Evolutionary conservation across 106 monocot genomes (phyloP).

Genomic region (Chionographis japonica): DNA sequence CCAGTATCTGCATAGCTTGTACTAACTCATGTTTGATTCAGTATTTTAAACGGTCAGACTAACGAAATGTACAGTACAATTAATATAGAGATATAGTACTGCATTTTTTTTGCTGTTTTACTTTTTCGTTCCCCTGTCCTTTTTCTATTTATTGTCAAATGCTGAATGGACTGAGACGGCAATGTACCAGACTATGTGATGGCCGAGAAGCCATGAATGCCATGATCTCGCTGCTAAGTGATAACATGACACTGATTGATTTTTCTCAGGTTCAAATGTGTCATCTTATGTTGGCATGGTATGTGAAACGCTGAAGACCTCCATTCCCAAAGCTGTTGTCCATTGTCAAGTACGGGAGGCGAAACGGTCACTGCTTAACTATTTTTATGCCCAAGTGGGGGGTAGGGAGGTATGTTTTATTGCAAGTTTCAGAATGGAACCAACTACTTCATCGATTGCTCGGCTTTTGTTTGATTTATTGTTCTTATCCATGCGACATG

Average conservation of each 20-base stretch:
- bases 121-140: not conserved
- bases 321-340: slow-evolving; percentile 84
- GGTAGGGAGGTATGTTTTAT: slow-evolving; percentile 54
- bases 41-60: too few species aligned
- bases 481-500: too few species aligned
- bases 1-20: not conserved
- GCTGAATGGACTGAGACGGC: too few species aligned
- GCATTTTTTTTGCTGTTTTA: not conserved
- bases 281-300: slow-evolving; percentile 80
- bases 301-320: slow-evolving; percentile 69
- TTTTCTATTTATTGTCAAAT: too few species aligned
- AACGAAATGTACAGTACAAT: too few species aligned
- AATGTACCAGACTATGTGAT: not conserved
- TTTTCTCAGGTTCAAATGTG: slow-evolving; percentile 76
- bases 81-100: too few species aligned
- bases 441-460: too few species aligned
- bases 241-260: not conserved
- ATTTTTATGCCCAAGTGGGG: slow-evolving; percentile 79
- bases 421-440: not conserved
- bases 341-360: slow-evolving; percentile 87
- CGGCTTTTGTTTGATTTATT: not conserved
- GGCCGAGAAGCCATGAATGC: not conserved
- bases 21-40: not conserved
- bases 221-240: slow-evolving; percentile 1
- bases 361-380: slow-evolving; percentile 65